Percentiles rank a stretch among this genome's conserved stretches.
phyloP scores from a whole-genome alignment of 2,329 filamentous ascomycete species.

The Aspergillus chevalieri region DNA sequence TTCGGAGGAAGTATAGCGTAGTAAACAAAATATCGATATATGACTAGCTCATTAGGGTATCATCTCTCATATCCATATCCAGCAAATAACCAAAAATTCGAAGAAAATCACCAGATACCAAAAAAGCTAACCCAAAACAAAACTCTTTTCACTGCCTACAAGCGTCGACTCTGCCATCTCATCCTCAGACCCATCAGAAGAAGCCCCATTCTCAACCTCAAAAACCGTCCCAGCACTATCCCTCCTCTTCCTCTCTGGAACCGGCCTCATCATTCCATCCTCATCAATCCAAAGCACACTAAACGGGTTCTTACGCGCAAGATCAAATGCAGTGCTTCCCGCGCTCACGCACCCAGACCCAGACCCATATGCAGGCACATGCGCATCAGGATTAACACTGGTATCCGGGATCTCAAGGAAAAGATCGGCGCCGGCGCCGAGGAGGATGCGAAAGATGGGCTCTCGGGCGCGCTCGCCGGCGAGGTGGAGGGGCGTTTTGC shows the following conservation, averaged over 20 bases:
- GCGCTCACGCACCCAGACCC: background rate
- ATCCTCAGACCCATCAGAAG: conserved; percentile 10
- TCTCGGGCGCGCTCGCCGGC: conserved; percentile 23
- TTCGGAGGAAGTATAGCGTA: too few relatives aligned
- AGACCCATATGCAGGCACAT: conserved; percentile 3
- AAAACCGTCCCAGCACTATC: conserved; percentile 15
- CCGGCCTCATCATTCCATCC: conserved; percentile 13
- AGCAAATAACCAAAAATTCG: too few relatives aligned
- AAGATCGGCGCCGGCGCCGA: conserved; percentile 21
- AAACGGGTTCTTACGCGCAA: conserved; percentile 20
- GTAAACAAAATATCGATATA: too few relatives aligned
- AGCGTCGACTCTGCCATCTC: conserved; percentile 12
- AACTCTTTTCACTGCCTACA: conserved; percentile 6
- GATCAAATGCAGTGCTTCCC: conserved; percentile 17
- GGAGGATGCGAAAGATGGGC: conserved; percentile 15
- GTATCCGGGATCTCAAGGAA: conserved; percentile 11
- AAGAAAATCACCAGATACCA: too few relatives aligned
- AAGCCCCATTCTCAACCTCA: conserved; percentile 8
- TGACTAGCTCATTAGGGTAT: too few relatives aligned
- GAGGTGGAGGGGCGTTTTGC: conserved; percentile 19
- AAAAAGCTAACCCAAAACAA: conserved; percentile 6
- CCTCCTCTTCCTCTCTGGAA: conserved; percentile 3
- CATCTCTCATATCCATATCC: too few relatives aligned
- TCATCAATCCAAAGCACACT: conserved; percentile 17
- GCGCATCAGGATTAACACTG: background rate